Conservation (phyloP, 768 basidiomycete species). For the Tulasnella sp. region DNA sequence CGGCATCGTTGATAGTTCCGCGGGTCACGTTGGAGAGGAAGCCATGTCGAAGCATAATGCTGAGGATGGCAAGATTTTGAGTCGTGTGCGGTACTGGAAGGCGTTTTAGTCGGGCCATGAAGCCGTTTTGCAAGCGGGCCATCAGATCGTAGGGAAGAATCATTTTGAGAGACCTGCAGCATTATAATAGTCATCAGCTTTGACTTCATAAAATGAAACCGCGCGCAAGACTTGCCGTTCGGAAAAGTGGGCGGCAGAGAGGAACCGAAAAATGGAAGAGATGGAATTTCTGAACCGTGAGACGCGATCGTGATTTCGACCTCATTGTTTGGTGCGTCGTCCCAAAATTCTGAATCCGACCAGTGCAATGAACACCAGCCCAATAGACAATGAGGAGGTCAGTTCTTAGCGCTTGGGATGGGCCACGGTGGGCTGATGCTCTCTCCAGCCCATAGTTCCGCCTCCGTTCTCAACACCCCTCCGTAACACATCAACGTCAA, state of each 20-base stretch:
- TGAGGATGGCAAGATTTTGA: conserved; percentile 88
- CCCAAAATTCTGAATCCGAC: conserved; percentile 22
- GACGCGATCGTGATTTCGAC: neutral
- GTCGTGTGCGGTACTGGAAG: conserved; percentile 77
- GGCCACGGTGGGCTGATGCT: conserved; percentile 20
- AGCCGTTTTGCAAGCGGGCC: conserved; percentile 87
- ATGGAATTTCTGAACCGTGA: neutral
- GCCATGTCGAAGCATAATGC: conserved; percentile 86
- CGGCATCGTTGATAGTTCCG: conserved; percentile 63
- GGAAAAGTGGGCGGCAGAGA: neutral
- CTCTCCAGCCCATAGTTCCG: conserved; percentile 18
- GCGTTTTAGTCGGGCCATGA: conserved; percentile 74
- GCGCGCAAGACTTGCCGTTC: neutral
- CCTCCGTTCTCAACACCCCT: conserved; percentile 49
- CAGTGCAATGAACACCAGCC: conserved; percentile 17
- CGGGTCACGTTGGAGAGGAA: conserved; percentile 81
- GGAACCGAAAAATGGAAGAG: conserved; percentile 18
- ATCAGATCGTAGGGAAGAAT: conserved; percentile 69
- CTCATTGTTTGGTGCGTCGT: neutral
- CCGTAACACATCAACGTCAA: conserved; percentile 51
- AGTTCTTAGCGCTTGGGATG: neutral
- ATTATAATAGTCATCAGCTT: neutral
- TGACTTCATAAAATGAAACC: neutral
- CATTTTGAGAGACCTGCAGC: neutral
- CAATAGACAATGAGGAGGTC: conserved; percentile 22